These are phyloP conservation scores for Metschnikowia gruessii DNA, from an alignment of 805 yeast genomes.

Conservation along the genomic window DNA sequence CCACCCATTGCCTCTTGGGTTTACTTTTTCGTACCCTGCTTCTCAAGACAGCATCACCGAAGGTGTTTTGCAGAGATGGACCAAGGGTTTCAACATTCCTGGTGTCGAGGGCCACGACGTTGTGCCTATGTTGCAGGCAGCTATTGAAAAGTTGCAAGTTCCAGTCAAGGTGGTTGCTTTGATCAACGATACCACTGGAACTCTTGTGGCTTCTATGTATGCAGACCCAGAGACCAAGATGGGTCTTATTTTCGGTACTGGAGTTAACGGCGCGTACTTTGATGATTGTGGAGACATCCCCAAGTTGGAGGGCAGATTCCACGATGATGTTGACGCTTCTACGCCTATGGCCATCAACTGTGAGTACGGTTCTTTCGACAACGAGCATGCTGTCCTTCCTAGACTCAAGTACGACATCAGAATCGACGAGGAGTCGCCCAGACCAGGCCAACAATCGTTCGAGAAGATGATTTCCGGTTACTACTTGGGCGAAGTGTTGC, in stretches of 20 bases:
- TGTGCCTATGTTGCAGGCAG: slow-evolving; percentile 82
- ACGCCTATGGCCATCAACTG: slow-evolving; percentile 94
- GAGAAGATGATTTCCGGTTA: slow-evolving; percentile 98
- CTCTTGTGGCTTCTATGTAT: slow-evolving; percentile 92
- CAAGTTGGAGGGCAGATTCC: slow-evolving; percentile 70
- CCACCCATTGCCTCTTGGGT: slow-evolving; percentile 70
- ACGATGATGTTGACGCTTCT: slow-evolving; percentile 57
- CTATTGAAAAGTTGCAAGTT: slow-evolving; percentile 58
- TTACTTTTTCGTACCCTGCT: slow-evolving; percentile 92
- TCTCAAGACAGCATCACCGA: slow-evolving; percentile 77
- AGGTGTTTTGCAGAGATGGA: slow-evolving; percentile 93
- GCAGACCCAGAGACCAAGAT: slow-evolving; percentile 83
- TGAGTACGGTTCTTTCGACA: slow-evolving; percentile 97
- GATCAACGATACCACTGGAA: slow-evolving; percentile 96
- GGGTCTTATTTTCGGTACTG: slow-evolving; percentile 97
- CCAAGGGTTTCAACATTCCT: slow-evolving; percentile 93
- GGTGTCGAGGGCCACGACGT: slow-evolving; percentile 94
- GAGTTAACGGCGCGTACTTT: slow-evolving; percentile 95
- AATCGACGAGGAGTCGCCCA: slow-evolving; percentile 84
- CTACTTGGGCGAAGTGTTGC: slow-evolving; percentile 88
- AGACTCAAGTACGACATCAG: slow-evolving; percentile 82
- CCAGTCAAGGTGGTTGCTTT: slow-evolving; percentile 88
- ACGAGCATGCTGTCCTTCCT: slow-evolving; percentile 79
- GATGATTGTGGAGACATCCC: slow-evolving; percentile 72
- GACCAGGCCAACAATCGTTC: slow-evolving; percentile 94